These are phyloP conservation scores for Zhuliangozyma parablackwelliae DNA, from an alignment of 1,139 yeast genomes.

Conservation along the genomic window DNA sequence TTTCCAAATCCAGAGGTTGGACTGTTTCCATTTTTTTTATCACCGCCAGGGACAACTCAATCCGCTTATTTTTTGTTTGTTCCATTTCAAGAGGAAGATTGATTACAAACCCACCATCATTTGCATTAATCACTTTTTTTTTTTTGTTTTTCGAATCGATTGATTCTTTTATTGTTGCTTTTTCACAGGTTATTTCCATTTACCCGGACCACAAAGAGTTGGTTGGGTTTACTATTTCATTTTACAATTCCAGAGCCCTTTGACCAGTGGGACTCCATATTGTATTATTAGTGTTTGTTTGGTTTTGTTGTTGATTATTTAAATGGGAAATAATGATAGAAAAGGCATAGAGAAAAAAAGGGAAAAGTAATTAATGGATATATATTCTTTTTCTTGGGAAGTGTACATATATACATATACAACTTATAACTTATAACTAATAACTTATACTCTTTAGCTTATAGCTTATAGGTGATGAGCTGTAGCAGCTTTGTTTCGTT, in stretches of 20 bases:
- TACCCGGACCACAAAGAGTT: neutral
- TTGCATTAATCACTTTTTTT: slow-evolving; percentile 16
- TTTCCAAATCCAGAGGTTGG: slow-evolving; percentile 8
- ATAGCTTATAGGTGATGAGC: no score
- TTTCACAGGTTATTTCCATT: neutral
- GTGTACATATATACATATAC: slow-evolving; percentile 1
- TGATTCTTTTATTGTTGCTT: slow-evolving; percentile 1
- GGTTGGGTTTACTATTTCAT: slow-evolving; percentile 2
- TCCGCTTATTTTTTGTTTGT: neutral
- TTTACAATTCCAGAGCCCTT: slow-evolving; percentile 5
- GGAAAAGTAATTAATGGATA: no score
- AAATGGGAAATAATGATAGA: neutral
- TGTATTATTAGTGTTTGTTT: no score
- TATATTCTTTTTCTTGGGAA: no score
- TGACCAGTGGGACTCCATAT: neutral
- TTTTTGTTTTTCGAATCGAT: slow-evolving; percentile 19
- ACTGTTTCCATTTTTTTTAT: slow-evolving; percentile 1
- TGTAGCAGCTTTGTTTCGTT: no score
- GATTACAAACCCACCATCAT: neutral
- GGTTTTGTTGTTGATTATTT: neutral
- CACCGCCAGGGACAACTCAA: no score
- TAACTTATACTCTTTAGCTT: no score
- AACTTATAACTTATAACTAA: no score
- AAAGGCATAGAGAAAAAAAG: no score
- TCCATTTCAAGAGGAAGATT: slow-evolving; percentile 4